Base-by-base conservation (phyloP, 2,329 filamentous ascomycete species). In the Cryphonectria nitschkei region DNA sequence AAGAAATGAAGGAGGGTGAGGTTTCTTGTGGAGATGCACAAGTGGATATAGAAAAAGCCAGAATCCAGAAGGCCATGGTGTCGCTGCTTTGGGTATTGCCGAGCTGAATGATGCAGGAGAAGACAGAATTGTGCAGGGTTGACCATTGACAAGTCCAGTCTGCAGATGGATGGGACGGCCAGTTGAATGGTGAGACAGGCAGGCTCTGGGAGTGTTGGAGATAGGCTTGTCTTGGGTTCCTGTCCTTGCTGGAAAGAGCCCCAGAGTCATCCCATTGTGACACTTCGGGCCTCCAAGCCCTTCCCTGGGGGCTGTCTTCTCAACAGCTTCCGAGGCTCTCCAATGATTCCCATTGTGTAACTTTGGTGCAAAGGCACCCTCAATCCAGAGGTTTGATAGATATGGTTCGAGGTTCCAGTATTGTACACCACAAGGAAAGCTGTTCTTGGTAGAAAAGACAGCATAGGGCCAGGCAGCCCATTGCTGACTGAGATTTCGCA, bases 271-370 rank as follows among this genome's bases (percentile, higher is more conserved):
- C 52, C 26, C n/a, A 54, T 29, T 8, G 4, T 29, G 11, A 56
- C n/a, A 29, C 9, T 13, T 14, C 26, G 13, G 9, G 19, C 52
- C 26, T 29, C 52, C 26, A 56, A 14, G 13, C 3, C n/a, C 29
- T 13, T 29, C 11, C 1, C 52, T 26, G 5, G 11, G 1, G 19
- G n/a, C 4, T 11, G 6, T 19, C n/a, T 0, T 7, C 7, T n/a
- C 52, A 14, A 9, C 50, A 8, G 11, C 22, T 54, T 54, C 50
- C 50, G 19, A 46, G 43, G 43, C 43, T 22, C 4, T 46, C 43
- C 1, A 13, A 46, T 13, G 14, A 46, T 22, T 46, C 43, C 1
- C 43, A 46, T 16, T 46, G 16, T 46, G 14, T 5, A 46, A 13
- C 14, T 4, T 46, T 46, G 43, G 43, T 22, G 9, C 13, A 46